Evolutionary conservation across 1,139 yeast species (phyloP).

Genomic region (Waltiozyma sp.): DNA sequence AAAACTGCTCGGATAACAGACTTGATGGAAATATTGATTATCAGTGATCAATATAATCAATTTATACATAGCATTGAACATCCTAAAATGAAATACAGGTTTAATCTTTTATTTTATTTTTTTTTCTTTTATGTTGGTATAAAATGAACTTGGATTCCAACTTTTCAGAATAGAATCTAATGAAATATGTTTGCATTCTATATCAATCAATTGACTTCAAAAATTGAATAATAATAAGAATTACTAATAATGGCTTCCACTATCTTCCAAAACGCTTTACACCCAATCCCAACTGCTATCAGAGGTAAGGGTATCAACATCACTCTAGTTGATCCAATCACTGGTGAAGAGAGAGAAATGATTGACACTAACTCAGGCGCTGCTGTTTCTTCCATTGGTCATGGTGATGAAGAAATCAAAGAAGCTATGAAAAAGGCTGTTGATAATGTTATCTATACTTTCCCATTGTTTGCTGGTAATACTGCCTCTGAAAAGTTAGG

Average conservation of each 20-base stretch:
- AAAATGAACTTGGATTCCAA: too few relatives aligned
- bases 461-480: slow-evolving; percentile 32
- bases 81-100: too few relatives aligned
- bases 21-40: too few relatives aligned
- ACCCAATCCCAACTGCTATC: slow-evolving; percentile 15
- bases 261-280: neutral
- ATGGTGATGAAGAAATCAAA: slow-evolving; percentile 41
- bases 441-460: slow-evolving; percentile 32
- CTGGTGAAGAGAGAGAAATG: slow-evolving; percentile 29
- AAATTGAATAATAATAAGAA: too few relatives aligned
- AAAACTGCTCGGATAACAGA: too few relatives aligned
- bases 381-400: slow-evolving; percentile 52
- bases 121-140: too few relatives aligned
- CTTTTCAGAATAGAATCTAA: too few relatives aligned
- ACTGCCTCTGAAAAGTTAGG: slow-evolving; percentile 37
- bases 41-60: too few relatives aligned
- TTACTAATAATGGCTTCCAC: neutral
- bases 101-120: too few relatives aligned
- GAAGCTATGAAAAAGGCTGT: slow-evolving; percentile 39
- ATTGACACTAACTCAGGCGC: slow-evolving; percentile 52
- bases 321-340: slow-evolving; percentile 34
- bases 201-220: too few relatives aligned
- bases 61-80: too few relatives aligned
- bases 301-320: slow-evolving; percentile 38
- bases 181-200: too few relatives aligned